phyloP scores from a whole-genome alignment of 768 basidiomycete genomes.

The Rubroboletus pulcherrimus region DNA sequence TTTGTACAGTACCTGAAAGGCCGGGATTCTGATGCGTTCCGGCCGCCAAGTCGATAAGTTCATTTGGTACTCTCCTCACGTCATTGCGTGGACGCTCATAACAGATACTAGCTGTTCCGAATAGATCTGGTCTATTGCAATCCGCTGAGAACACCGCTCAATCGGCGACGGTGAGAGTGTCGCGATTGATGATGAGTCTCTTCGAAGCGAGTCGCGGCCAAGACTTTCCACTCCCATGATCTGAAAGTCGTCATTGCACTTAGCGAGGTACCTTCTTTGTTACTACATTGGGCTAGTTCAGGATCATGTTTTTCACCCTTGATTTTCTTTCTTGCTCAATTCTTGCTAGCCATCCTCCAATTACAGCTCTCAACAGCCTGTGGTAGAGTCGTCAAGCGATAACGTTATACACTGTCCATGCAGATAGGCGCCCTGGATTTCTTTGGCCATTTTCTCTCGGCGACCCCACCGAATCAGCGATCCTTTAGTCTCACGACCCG shows the following conservation, averaged over 20 bases:
- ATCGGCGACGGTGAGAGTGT: not conserved
- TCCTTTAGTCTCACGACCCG: not conserved
- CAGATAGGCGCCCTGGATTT: not conserved
- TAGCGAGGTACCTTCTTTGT: too few relatives aligned
- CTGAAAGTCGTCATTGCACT: too few relatives aligned
- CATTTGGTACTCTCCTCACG: not conserved
- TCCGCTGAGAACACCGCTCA: slow-evolving; percentile 2
- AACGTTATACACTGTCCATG: too few relatives aligned
- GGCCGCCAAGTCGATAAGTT: not conserved
- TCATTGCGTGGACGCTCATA: not conserved
- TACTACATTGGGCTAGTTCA: too few relatives aligned
- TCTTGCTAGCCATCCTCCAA: too few relatives aligned
- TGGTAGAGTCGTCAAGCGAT: too few relatives aligned
- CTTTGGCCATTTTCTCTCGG: not conserved
- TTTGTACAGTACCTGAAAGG: not conserved
- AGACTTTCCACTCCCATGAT: not conserved
- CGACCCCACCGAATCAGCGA: not conserved
- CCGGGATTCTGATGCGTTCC: not conserved
- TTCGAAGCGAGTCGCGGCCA: not conserved
- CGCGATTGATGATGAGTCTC: not conserved
- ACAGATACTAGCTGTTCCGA: not conserved
- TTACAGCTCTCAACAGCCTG: too few relatives aligned
- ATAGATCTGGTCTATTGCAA: not conserved
- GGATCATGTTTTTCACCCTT: too few relatives aligned
- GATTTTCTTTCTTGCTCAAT: too few relatives aligned